Conservation (phyloP, 148 eudicot species). For the Gaultheria prostrata region DNA sequence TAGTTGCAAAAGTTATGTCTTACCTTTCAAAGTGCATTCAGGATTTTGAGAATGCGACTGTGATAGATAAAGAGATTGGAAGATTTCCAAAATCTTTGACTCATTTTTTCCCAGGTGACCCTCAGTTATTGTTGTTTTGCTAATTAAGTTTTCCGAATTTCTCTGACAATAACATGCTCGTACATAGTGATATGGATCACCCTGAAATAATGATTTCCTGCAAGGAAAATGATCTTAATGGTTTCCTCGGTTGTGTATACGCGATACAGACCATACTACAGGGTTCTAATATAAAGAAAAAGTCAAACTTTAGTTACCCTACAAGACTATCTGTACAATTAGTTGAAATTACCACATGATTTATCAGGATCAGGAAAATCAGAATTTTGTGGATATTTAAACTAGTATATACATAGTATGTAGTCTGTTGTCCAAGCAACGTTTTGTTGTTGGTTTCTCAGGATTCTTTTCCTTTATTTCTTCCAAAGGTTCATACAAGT, state of each 20-base stretch:
- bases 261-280: neutral
- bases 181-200: neutral
- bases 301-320: neutral
- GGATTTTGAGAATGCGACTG: constrained; percentile 42
- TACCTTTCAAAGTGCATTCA: constrained; percentile 56
- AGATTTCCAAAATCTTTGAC: constrained; percentile 57
- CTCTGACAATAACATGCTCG: neutral
- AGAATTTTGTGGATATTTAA: neutral
- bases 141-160: neutral
- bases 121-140: neutral
- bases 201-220: neutral
- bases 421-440: neutral
- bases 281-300: neutral
- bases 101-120: constrained; percentile 66
- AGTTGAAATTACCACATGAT: neutral
- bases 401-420: neutral
- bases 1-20: constrained; percentile 40
- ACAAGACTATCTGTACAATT: neutral
- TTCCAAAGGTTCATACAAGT: constrained; percentile 62
- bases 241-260: neutral
- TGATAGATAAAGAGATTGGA: constrained; percentile 54
- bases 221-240: neutral
- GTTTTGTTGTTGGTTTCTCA: neutral
- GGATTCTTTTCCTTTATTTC: neutral
- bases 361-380: neutral